Base-by-base conservation (phyloP, 2,329 filamentous ascomycete species). In the Cercospora beticola region DNA sequence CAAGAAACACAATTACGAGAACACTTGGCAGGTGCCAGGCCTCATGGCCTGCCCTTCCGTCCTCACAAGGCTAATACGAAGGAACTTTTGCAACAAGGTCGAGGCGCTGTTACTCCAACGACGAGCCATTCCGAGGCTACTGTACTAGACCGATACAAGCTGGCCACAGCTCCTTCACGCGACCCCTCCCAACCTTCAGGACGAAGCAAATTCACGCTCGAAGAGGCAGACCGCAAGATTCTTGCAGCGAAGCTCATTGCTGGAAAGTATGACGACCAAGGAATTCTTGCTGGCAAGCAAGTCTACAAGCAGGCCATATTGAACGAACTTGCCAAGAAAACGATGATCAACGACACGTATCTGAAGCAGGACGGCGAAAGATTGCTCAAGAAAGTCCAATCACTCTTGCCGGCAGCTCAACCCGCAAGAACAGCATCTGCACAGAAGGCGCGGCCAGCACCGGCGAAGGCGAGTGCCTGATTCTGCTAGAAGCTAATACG, bases 301-400 rank as follows among this genome's bases (percentile, higher is more conserved):
- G 65, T 69, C 21, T 56, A 52, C 26, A 71, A 75, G 59, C 68
- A 71, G 18, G 64, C 66, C 12, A 56, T 68, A 2, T 28, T 75
- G 64, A 72, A 75, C 49, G 67, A 73, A 21, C 65, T 76, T 14
- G 69, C 66, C 31, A 71, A 58, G 65, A 70, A 66, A 46, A 68
- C 71, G 56, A 64, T 71, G 65, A 59, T 72, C 70, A 77, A 77
- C 64, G 63, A 63, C 5, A 75, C 74, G 7, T 77, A 75, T 57
- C 54, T 75, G 26, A 36, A 46, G 28, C 66, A 65, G 10, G 75
- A 79, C 76, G 74, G 73, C 2, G 72, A 74, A 7, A 76, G 66
- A 56, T 78, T 80, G 60, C 62, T 78, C 18, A 73, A 73, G 49
- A 77, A 79, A 71, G 78, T 73, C 68, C 67, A 73, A 67, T 66